Conservation (phyloP, 106 monocot genomes). For the Iris macrosiphon region DNA sequence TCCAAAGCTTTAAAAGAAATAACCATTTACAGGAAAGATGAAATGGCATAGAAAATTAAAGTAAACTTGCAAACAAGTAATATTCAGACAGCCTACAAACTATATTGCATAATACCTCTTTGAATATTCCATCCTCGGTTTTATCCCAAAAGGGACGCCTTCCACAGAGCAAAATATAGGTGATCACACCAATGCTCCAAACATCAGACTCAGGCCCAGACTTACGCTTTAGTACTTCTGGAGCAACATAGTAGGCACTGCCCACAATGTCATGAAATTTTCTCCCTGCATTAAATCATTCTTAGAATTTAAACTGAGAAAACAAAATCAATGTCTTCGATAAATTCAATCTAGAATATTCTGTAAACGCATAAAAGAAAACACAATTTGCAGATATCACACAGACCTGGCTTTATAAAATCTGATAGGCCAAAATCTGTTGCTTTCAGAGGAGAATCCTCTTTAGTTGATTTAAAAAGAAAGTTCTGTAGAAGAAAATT, state of each 20-base stretch:
- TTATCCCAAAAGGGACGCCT: conserved; percentile 94
- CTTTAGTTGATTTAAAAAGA: conserved; percentile 77
- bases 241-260: conserved; percentile 95
- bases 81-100: neutral
- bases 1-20: no score
- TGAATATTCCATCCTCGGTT: conserved; percentile 93
- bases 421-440: conserved; percentile 97
- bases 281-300: conserved; percentile 61
- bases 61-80: neutral
- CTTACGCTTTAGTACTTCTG: conserved; percentile 78
- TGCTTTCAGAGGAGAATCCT: conserved; percentile 82
- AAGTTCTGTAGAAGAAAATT: conserved; percentile 64
- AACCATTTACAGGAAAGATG: no score
- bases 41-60: no score
- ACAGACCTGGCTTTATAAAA: conserved; percentile 80
- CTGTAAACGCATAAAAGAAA: no score
- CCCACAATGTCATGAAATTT: conserved; percentile 91
- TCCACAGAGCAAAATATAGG: conserved; percentile 93
- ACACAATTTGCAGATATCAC: no score
- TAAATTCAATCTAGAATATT: no score
- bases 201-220: conserved; percentile 97
- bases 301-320: neutral
- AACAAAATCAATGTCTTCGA: no score
- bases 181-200: conserved; percentile 99
- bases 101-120: conserved; percentile 41